Base-by-base conservation (phyloP, 129 eudicot genomes). In the Lonicera japonica region DNA sequence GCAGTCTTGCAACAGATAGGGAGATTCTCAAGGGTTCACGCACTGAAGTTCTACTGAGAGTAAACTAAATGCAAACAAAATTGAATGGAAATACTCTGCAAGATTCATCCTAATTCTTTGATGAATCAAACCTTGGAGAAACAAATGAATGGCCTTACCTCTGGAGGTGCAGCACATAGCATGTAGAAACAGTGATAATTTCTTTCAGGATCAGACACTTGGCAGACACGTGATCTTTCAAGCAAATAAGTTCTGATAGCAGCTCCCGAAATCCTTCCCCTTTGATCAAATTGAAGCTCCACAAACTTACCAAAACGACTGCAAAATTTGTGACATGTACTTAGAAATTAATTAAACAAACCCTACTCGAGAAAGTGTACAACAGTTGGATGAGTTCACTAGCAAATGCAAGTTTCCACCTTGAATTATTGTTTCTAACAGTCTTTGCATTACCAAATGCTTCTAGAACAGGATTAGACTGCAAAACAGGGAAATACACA, bases 381-480 rank as follows among this genome's bases (percentile, higher is more conserved):
- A 75, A 70, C 41, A 58, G 11, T 22, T 23, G 56, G 24, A 46
- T 23, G 57, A 45, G 8, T 40, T 57, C 12, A 46, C 60, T 55
- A 59, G 36, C 6, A 29, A 29, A 29, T 6, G 62, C 34, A 66
- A 41, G 11, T 47, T 56, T 66, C 19, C 71, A 94, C 99, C 99
- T 94, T 65, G 99, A 94, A 68, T 94, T 94, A 75, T 94, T 94
- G 64, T 94, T 94, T 78, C 99, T 77, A 60, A 94, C 96, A 11
- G 99, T 94, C 79, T 94, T 94, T 17, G 99, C 99, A 83, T 94
- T 94, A 58, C 99, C 99, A 75, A 94, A 94, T 48, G 99, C 99
- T 80, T 94, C 99, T 67, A 94, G 79, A 67, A 94, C 99, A 72
- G 99, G 99, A 75, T 88, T 94, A 43, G 99, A 94, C 99, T 94